Conservation (phyloP, 768 basidiomycete species). For the Phaeolepiota aurea region DNA sequence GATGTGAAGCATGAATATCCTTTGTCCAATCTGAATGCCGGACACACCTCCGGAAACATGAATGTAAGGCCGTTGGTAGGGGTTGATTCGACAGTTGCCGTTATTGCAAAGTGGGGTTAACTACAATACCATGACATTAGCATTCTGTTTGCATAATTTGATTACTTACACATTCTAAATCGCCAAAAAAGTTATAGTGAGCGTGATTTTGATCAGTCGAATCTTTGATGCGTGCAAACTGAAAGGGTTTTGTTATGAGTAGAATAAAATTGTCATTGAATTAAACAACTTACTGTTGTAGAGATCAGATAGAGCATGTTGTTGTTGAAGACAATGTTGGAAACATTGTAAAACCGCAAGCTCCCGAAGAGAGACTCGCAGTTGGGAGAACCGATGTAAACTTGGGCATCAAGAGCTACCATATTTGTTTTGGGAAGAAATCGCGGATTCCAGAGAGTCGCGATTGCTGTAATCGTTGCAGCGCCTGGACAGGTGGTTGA, state of each 20-base stretch:
- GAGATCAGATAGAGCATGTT: neutral
- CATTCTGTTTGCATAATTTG: neutral
- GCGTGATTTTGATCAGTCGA: neutral
- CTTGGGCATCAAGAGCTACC: neutral
- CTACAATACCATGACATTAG: neutral
- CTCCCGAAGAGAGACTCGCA: neutral
- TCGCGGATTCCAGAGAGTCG: neutral
- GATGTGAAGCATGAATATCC: neutral
- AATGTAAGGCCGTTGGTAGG: neutral
- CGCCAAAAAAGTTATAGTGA: neutral
- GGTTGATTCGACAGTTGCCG: neutral
- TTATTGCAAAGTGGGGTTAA: neutral
- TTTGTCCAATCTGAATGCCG: neutral
- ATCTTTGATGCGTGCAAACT: neutral
- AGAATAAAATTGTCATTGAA: neutral
- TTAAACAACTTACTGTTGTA: conserved; percentile 1
- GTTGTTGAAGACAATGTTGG: neutral
- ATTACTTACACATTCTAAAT: neutral
- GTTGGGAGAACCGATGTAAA: neutral
- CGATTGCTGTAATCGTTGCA: neutral
- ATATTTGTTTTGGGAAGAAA: neutral
- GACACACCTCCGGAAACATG: neutral
- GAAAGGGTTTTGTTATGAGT: neutral
- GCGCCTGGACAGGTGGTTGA: neutral
- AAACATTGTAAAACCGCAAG: neutral